Percentiles rank a stretch among this genome's conserved stretches.
phyloP scores from a whole-genome alignment of 495 filamentous ascomycete species.

The Hypomontagnella submonticulosa region DNA sequence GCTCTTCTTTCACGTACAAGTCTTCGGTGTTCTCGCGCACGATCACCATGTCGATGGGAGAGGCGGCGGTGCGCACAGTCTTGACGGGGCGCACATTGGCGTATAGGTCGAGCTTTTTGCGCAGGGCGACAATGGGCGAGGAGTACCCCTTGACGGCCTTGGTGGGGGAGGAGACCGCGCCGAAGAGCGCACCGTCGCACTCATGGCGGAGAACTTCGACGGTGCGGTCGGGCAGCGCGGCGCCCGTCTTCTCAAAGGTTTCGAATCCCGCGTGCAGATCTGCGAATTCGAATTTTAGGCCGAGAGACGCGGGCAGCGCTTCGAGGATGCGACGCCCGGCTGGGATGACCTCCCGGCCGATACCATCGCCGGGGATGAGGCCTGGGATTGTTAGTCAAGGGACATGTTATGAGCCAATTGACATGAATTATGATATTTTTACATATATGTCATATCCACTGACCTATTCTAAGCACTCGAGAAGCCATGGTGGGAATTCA shows the following conservation, averaged over 20 bases:
- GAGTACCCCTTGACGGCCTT: conserved; percentile 93
- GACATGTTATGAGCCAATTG: neutral
- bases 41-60: conserved; percentile 93
- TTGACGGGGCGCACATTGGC: conserved; percentile 98
- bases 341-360: conserved; percentile 98
- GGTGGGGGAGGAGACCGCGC: conserved; percentile 92
- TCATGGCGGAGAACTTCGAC: conserved; percentile 84
- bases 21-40: conserved; percentile 99
- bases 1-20: conserved; percentile 98
- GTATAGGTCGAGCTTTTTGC: conserved; percentile 94
- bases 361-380: conserved; percentile 97
- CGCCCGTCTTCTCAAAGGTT: conserved; percentile 88
- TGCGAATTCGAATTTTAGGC: conserved; percentile 92
- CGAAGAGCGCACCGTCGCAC: conserved; percentile 96
- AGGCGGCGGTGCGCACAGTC: conserved; percentile 69
- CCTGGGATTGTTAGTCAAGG: conserved; percentile 60
- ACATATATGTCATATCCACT: conserved; percentile 23
- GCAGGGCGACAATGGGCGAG: conserved; percentile 94
- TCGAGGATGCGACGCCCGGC: conserved; percentile 91
- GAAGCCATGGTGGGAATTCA: conserved; percentile 59
- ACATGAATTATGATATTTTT: neutral
- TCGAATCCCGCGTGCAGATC: conserved; percentile 93
- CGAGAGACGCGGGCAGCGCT: conserved; percentile 81
- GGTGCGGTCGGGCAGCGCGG: conserved; percentile 88
- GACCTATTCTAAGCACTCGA: conserved; percentile 70